These are phyloP conservation scores for Fusarium beomiforme DNA, from an alignment of 2,329 filamentous ascomycete species.

Conservation along the genomic window DNA sequence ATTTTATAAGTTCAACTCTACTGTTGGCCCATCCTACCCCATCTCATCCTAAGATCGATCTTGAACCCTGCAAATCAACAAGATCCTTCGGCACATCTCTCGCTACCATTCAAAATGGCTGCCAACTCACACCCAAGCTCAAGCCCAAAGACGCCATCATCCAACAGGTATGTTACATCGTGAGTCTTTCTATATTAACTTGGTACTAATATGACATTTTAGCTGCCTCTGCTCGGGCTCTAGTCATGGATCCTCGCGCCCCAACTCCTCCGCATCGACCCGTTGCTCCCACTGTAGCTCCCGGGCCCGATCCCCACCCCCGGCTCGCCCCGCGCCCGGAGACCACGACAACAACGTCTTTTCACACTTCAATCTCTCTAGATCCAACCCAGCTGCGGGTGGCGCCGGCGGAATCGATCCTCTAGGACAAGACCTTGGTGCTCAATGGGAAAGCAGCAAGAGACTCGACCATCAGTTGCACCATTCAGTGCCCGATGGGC, in stretches of 20 bases:
- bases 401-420: background rate
- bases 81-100: background rate
- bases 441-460: background rate
- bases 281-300: background rate
- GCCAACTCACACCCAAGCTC: background rate
- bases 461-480: background rate
- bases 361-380: background rate
- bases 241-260: background rate
- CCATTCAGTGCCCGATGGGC: background rate
- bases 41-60: background rate
- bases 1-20: background rate
- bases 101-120: background rate
- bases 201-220: background rate
- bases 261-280: background rate
- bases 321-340: background rate
- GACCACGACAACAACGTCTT: background rate
- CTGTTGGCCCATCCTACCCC: background rate
- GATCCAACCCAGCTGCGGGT: background rate
- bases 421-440: background rate
- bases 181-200: background rate
- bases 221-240: constrained; percentile 1
- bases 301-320: background rate
- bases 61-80: background rate
- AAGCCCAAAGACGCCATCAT: background rate
- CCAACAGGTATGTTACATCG: background rate